Evolutionary conservation across 768 basidiomycete species (phyloP), one percentile per base, ranked within the genome.

Genomic region (Gloeostereum incarnatum): DNA sequence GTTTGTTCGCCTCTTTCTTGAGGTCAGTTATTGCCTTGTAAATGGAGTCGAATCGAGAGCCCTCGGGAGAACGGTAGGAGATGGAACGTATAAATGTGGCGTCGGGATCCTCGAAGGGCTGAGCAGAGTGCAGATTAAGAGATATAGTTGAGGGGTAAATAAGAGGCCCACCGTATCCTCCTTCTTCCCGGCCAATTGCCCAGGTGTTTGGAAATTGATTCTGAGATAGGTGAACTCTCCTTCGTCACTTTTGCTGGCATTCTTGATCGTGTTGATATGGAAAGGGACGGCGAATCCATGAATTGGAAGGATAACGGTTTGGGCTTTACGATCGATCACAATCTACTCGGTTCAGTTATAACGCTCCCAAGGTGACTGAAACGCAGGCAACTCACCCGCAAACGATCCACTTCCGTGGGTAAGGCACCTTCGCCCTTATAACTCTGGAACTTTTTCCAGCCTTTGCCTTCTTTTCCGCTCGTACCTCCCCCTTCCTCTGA

Each of bases 251-350:
- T 98, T 98, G 67, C 86, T 92, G 21, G 84, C 87, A 54, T 94
- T 98, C 64, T 99, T 98, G 46, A 99, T 90, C 1, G 91, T 91
- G 53, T 94, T 94, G 61, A 98, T 93, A 55, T 99, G 96, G 69
- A 94, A 97, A 0, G 94, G 92, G 0, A 94, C 92, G 0, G 92
- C 90, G 50, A 84, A 97, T 3, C 96, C 96, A 50, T 97, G 78
- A 46, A 98, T 81, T 11, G 96, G 96, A 3, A 98, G 60, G 32
- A 98, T 74, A 36, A 98, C 81, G 0, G 92, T 89, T 44, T 86
- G 80, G 11, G 84, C 75, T 55, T 91, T 90, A 49, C 87, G 79
- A 55, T 99, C 96, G 19, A 98, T 86, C 45, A 71, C 76, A 39
- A 99, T 87, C 92, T 98, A 48, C 5, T 35, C 23, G 32, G 16